Conservation (phyloP, 192 early-diverging fungal species). For the Phlyctochytrium bullatum region DNA sequence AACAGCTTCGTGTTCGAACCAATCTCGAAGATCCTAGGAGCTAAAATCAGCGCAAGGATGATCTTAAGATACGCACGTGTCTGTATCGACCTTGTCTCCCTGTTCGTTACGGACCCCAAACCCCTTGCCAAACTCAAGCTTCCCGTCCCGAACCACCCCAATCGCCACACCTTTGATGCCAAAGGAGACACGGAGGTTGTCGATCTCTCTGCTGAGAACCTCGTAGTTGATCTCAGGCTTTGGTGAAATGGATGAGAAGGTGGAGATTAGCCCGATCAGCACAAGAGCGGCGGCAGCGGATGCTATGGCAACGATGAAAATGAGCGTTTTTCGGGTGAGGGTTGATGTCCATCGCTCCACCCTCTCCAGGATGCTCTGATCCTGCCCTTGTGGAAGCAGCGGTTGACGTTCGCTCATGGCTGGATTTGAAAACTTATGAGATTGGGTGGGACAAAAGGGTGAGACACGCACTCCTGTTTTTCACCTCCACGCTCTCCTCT, state of each 20-base stretch:
- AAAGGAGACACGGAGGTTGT: neutral
- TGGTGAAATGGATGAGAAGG: neutral
- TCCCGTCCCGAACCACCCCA: conserved; percentile 1
- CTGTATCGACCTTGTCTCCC: neutral
- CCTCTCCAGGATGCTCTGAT: neutral
- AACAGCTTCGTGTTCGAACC: conserved; percentile 21
- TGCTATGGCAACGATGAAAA: neutral
- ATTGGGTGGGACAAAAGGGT: too few species aligned
- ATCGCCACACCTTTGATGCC: conserved; percentile 3
- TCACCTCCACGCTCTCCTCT: too few species aligned
- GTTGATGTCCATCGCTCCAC: neutral
- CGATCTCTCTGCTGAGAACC: conserved; percentile 1
- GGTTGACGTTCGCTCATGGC: too few species aligned
- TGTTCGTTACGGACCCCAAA: conserved; percentile 3
- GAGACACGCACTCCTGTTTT: too few species aligned
- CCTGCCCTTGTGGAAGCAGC: too few species aligned
- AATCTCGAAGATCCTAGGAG: conserved; percentile 9
- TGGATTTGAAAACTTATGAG: too few species aligned
- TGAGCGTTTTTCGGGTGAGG: neutral
- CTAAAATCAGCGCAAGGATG: too few species aligned
- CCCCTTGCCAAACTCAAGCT: neutral
- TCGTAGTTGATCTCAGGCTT: neutral
- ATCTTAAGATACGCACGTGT: too few species aligned
- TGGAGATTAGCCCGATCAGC: neutral
- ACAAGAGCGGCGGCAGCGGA: neutral